phyloP scores from a whole-genome alignment of 106 monocot species.

The Iris macrosiphon region DNA sequence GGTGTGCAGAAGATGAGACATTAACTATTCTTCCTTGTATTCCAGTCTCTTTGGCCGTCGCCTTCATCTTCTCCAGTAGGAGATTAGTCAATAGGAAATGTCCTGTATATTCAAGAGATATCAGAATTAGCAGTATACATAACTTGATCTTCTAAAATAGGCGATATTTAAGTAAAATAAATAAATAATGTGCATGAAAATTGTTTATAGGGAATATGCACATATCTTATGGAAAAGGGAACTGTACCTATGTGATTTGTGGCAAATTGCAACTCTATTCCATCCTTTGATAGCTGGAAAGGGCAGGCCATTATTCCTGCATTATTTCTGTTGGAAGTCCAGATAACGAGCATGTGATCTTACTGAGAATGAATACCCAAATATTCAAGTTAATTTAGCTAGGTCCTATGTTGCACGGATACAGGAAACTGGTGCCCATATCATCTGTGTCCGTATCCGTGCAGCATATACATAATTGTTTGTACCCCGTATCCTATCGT shows the following conservation, averaged over 20 bases:
- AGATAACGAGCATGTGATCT: background rate
- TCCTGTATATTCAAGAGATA: conserved; percentile 28
- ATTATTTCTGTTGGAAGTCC: conserved; percentile 62
- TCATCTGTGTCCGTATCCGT: too few relatives aligned
- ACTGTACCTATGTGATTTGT: conserved; percentile 72
- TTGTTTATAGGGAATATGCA: background rate
- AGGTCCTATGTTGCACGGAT: too few relatives aligned
- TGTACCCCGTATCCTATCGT: too few relatives aligned
- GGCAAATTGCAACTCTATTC: conserved; percentile 86
- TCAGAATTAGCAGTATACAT: too few relatives aligned
- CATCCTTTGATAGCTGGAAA: conserved; percentile 61
- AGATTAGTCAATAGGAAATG: conserved; percentile 74
- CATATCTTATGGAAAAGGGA: background rate
- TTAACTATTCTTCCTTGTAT: conserved; percentile 79
- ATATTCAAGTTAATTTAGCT: too few relatives aligned
- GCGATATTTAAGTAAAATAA: background rate
- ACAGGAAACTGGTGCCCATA: too few relatives aligned
- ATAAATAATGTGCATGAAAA: background rate
- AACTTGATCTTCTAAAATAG: background rate
- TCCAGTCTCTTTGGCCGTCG: conserved; percentile 77
- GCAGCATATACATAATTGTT: too few relatives aligned
- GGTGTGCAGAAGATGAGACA: conserved; percentile 60
- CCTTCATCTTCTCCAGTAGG: conserved; percentile 75
- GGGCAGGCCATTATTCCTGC: conserved; percentile 81
- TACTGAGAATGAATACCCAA: background rate